A percentile compares a stretch with the other conserved stretches of the same genome.
phyloP scores from a whole-genome alignment of 2,329 filamentous ascomycete species.

The Cercospora sp. region DNA sequence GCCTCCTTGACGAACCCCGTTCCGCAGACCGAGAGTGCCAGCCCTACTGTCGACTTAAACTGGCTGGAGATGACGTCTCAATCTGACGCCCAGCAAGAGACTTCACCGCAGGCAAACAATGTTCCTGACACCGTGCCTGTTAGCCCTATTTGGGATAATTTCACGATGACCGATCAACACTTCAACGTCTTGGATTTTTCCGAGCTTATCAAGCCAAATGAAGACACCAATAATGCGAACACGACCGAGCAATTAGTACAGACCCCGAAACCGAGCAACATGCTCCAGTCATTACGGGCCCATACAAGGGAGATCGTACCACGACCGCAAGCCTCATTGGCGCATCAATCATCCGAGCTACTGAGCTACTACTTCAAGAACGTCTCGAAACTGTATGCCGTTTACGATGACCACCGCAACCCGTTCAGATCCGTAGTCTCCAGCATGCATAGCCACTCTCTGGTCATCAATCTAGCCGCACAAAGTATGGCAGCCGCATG shows the following conservation, averaged over 20 bases:
- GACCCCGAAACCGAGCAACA: constrained; percentile 2
- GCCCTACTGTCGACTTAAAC: constrained; percentile 6
- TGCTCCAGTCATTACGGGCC: constrained; percentile 24
- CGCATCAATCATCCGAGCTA: constrained; percentile 25
- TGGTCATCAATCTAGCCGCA: constrained; percentile 27
- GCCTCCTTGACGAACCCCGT: not conserved
- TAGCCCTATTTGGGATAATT: constrained; percentile 3
- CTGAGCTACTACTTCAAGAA: constrained; percentile 30
- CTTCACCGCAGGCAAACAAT: not conserved
- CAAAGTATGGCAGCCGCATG: constrained; percentile 33
- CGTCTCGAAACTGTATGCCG: constrained; percentile 25
- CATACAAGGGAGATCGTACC: constrained; percentile 10
- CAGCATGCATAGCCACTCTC: constrained; percentile 24
- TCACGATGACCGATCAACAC: constrained; percentile 5
- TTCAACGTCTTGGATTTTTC: constrained; percentile 12
- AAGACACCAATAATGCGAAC: not conserved
- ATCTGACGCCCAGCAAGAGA: not conserved
- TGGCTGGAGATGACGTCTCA: constrained; percentile 14
- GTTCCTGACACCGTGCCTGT: not conserved
- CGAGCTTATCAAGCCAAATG: constrained; percentile 5
- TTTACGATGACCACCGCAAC: constrained; percentile 26
- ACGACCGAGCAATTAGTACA: constrained; percentile 1
- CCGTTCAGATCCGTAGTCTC: constrained; percentile 29
- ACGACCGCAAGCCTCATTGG: constrained; percentile 19
- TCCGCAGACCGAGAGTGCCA: not conserved